Evolutionary conservation across 768 basidiomycete species (phyloP), one percentile per base, ranked within the genome.

Genomic region (Gymnopilus dilepis): DNA sequence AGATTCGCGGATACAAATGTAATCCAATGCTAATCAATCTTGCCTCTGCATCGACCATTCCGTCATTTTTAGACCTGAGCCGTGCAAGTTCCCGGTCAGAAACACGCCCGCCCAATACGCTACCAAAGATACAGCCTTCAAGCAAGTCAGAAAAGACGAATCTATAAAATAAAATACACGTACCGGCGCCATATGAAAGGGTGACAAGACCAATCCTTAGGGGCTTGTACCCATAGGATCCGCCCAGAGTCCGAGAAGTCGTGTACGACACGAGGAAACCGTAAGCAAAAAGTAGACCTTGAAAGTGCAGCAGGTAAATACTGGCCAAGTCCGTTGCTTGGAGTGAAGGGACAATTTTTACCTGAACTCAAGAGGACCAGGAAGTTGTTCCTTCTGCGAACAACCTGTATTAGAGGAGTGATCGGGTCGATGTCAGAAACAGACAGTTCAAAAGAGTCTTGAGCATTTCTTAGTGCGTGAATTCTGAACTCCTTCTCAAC

Each of bases 121-220:
- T 82, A 1, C 82, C 82, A 6, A 67, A 65, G n/a, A 82, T 63
- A 51, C 71, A 74, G 2, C 82, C 82, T 79, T 54, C 53, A n/a
- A 45, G n/a, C n/a, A n/a, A n/a, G n/a, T n/a, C n/a, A n/a, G n/a
- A n/a, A n/a, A n/a, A n/a, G n/a, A n/a, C n/a, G n/a, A n/a, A n/a
- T n/a, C n/a, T n/a, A n/a, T n/a, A n/a, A n/a, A n/a, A n/a, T n/a
- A n/a, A n/a, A n/a, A n/a, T n/a, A n/a, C n/a, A 69, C 81, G 31
- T 59, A 87, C 91, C 90, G 13, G 83, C 65, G 47, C 94, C 94
- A 66, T 87, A 91, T 0, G 89, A 75, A 9, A 97, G 82, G 5
- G 95, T 82, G 9, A 94, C 86, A 24, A 95, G 72, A 3, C 95
- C 95, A 48, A 91, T 86, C 43, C 86, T 78, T 4, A 95, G 76